Base-by-base conservation (phyloP, 139 green algal genomes). In the Auxenochlorella pyrenoidosa region DNA sequence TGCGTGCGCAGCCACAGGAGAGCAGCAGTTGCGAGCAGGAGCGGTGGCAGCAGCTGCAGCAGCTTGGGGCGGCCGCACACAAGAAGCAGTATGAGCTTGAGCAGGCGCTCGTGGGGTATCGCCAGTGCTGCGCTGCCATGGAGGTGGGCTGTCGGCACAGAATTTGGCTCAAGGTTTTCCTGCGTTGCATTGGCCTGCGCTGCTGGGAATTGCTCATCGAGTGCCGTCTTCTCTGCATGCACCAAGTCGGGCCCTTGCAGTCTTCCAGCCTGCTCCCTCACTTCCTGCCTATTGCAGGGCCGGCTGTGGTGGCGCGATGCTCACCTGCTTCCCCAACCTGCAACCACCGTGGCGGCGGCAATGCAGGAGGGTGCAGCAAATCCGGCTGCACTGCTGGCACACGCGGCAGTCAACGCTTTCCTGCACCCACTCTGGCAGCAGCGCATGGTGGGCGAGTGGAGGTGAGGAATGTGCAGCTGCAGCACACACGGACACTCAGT, bases 281-380 rank as follows among this genome's bases (percentile, higher is more conserved):
- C 51, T 32, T 38, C n/a, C 26, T 28, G 22, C 41, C 44, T 26
- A 10, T 3, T 75, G 80, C 60, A 85, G 80, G 60, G 40, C 2
- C 80, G 60, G 22, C 38, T 85, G 41, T 85, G 80, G 80, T 85
- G 80, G 80, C 60, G 80, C 15, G 80, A 85, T 19, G 59, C 63
- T 13, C 80, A 85, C 40, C 40, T 85, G 59, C 63, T 85, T 26
- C 36, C 60, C 1, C 80, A 85, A 40, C 80, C 80, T 34, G 44
- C 80, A 24, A 15, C 30, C 15, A 75, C 63, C 18, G 40, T 77
- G 51, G 30, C 41, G 16, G 38, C 63, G 1, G 59, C 41, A 15
- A 24, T 85, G 41, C 36, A 34, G 26, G 40, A 36, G 12, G 44
- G 40, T 4, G 43, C 40, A 0, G 80, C 80, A 0, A 38, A 54